Evolutionary conservation across 73 alveolate species (phyloP), one percentile per base, ranked within the genome.

Genomic region (Stentor coeruleus): DNA sequence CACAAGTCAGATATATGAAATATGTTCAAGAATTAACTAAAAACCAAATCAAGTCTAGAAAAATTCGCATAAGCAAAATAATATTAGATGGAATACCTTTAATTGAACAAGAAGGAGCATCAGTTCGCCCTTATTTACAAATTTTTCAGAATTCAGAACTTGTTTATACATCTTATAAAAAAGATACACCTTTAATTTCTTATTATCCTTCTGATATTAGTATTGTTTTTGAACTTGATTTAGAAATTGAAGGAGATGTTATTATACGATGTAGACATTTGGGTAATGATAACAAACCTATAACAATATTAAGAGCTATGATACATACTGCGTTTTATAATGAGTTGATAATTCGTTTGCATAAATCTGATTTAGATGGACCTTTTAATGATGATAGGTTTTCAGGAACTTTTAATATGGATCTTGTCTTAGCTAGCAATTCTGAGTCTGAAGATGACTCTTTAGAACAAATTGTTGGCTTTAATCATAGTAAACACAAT

Each of bases 71-170:
- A 15, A 20, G 37, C n/a, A 66, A 40, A 33, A 26, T 66, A 15
- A 66, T 66, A 28, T 20, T 66, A 31, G 37, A 66, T 2, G 79
- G 79, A 66, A 66, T 66, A 28, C 79, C 79, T 20, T 28, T 20
- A 33, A 66, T 66, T 20, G 79, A 66, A 31, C n/a, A 66, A 40
- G 40, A 66, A 66, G 79, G 79, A 1, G 11, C 79, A 28, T 20
- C 40, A 28, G 79, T 66, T 20, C 36, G 79, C 49, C 79, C 79
- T 66, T 66, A 66, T 66, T 20, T 66, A 20, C 79, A 66, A 33
- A 33, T 66, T 15, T 66, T 66, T 66, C n/a, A 66, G 33, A 31
- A 31, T 2, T 66, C 79, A 28, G 15, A 66, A 1, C n/a, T 66
- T 20, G 33, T 66, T 31, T 66, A 26, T 31, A 20, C 36, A 20